Evolutionary conservation across 345 rosid species (phyloP).

Genomic region (Euphorbia tirucalli): DNA sequence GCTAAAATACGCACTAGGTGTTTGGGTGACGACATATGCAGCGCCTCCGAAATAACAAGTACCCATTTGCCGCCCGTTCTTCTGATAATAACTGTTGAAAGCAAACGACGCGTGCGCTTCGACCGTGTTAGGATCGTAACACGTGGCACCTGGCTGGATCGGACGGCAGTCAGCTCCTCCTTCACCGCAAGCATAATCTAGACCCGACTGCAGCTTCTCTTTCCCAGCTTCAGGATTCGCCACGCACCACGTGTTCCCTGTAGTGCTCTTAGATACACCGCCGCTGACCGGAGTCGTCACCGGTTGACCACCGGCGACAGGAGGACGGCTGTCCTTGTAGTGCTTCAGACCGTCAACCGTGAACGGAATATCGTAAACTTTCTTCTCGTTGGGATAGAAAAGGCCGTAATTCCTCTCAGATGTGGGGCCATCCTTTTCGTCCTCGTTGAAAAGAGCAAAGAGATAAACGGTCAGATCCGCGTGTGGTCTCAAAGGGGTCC

Average conservation of each 20-base stretch:
- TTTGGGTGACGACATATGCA: slow-evolving; percentile 63
- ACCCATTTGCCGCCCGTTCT: slow-evolving; percentile 56
- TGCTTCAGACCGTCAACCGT: slow-evolving; percentile 54
- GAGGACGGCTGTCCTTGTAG: slow-evolving; percentile 19
- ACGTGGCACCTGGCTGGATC: slow-evolving; percentile 69
- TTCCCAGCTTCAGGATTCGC: slow-evolving; percentile 43
- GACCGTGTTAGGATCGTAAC: slow-evolving; percentile 55
- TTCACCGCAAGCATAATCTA: slow-evolving; percentile 83
- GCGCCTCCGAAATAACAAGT: slow-evolving; percentile 71
- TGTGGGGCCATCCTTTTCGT: slow-evolving; percentile 69
- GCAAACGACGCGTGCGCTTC: slow-evolving; percentile 89
- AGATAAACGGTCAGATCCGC: slow-evolving; percentile 86
- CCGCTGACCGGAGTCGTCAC: slow-evolving; percentile 7
- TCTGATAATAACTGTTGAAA: slow-evolving; percentile 87
- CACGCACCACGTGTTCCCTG: slow-evolving; percentile 81
- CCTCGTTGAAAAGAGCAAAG: slow-evolving; percentile 91
- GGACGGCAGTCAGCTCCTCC: slow-evolving; percentile 89
- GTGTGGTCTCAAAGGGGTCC: slow-evolving; percentile 76
- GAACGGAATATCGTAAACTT: slow-evolving; percentile 81
- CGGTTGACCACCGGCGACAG: slow-evolving; percentile 2
- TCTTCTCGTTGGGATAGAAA: slow-evolving; percentile 69
- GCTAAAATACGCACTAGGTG: slow-evolving; percentile 58
- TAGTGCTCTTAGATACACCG: slow-evolving; percentile 24
- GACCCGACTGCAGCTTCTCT: slow-evolving; percentile 54
- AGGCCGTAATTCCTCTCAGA: slow-evolving; percentile 95